Base-by-base conservation (phyloP, 768 basidiomycete genomes). In the Cantharellus anzutake region DNA sequence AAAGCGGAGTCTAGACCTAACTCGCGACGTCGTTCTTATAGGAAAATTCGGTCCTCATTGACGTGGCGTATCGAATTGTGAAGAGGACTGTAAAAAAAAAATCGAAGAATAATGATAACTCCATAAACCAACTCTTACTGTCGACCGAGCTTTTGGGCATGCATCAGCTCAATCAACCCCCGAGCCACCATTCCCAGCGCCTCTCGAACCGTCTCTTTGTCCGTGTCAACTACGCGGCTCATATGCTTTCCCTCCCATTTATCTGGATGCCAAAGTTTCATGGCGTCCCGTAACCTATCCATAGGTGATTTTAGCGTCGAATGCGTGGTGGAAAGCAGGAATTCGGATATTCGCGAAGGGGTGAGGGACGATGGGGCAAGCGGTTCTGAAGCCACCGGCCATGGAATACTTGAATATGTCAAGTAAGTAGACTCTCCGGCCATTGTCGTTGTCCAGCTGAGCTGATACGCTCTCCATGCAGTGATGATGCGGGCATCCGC, bases 211-310 rank as follows among this genome's bases (percentile, higher is more conserved):
- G 35, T 34, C 40, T 65, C 68, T 57, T 52, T 63, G 42, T 70
- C 70, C 40, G 50, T 52, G 14, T 66, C 66, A 41, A 56, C 62
- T 2, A 71, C 69, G 48, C 64, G 57, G 3, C 53, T 57, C 39
- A 71, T 61, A 29, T 67, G 64, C 42, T 66, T 59, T 3, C 64
- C 61, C 53, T 68, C 63, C 59, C 70, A 72, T 35, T 68, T 61
- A 64, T 72, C 71, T 0, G 71, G 71, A 61, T 72, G 71, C 50
- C 68, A 71, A n/a, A 64, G 60, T 60, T 86, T 68, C 51, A 87
- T 68, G 0, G 81, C 79, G 52, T 73, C 74, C 37, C 83, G 74
- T 3, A 86, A 69, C 48, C 77, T 71, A 51, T 81, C 80, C 69
- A 74, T 78, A 63, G 68, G 61, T 59, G 76, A 75, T 41, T 70